Conservation (phyloP, 176 grass and related monocot species). For the Puya raimondii region DNA sequence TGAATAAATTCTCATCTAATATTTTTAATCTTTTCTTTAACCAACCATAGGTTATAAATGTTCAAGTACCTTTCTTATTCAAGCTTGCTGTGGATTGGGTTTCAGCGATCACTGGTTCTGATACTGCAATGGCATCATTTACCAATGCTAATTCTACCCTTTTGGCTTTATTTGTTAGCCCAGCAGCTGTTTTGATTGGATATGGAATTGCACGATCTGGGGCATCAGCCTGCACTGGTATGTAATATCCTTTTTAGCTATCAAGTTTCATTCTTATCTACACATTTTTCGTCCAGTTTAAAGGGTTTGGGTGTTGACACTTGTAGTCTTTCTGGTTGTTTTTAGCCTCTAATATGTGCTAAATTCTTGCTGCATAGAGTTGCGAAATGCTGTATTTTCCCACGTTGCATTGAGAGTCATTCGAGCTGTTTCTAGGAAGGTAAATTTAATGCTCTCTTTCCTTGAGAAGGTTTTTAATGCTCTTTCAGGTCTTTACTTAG, state of each 20-base stretch:
- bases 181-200: slow-evolving; percentile 91
- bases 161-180: slow-evolving; percentile 94
- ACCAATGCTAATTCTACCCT: slow-evolving; percentile 82
- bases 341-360: slow-evolving; percentile 14
- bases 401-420: slow-evolving; percentile 94
- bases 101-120: slow-evolving; percentile 56
- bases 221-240: slow-evolving; percentile 88
- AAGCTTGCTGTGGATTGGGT: slow-evolving; percentile 98
- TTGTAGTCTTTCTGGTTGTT: slow-evolving; percentile 13
- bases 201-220: slow-evolving; percentile 95
- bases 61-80: slow-evolving; percentile 98
- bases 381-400: slow-evolving; percentile 92
- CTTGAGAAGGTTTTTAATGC: slow-evolving; percentile 4
- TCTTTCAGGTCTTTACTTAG: background rate
- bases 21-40: slow-evolving; percentile 15
- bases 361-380: slow-evolving; percentile 44
- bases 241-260: slow-evolving; percentile 1
- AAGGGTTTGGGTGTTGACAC: slow-evolving; percentile 5
- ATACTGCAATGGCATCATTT: slow-evolving; percentile 74
- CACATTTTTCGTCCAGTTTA: slow-evolving; percentile 10
- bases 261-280: background rate
- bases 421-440: slow-evolving; percentile 79
- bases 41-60: slow-evolving; percentile 94
- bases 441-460: slow-evolving; percentile 23
- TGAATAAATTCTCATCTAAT: slow-evolving; percentile 16